phyloP scores from a whole-genome alignment of 495 filamentous ascomycete genomes.

The Neurospora cerealis region DNA sequence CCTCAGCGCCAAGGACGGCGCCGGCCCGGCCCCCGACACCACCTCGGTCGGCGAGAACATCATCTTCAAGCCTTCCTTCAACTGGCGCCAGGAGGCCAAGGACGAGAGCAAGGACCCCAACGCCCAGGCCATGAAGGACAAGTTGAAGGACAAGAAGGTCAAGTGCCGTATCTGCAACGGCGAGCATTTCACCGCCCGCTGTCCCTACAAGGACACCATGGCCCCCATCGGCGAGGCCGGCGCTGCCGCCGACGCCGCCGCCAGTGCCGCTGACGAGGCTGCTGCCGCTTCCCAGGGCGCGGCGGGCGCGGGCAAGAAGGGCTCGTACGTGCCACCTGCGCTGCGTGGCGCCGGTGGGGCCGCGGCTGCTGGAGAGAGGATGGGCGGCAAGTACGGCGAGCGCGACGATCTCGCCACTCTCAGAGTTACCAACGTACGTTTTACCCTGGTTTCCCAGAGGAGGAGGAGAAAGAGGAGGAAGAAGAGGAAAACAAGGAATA shows the following conservation, averaged over 20 bases:
- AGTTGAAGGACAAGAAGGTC: constrained; percentile 97
- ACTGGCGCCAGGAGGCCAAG: constrained; percentile 82
- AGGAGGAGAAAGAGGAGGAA: background rate
- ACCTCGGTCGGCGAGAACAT: constrained; percentile 96
- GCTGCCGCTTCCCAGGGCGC: constrained; percentile 35
- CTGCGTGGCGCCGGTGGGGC: constrained; percentile 59
- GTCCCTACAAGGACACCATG: constrained; percentile 60
- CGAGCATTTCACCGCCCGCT: constrained; percentile 96
- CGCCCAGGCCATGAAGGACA: constrained; percentile 72
- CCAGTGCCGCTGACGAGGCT: constrained; percentile 42
- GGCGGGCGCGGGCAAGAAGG: constrained; percentile 55
- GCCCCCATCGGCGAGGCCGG: constrained; percentile 42
- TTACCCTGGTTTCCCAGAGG: background rate
- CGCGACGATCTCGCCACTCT: constrained; percentile 93
- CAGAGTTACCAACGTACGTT: constrained; percentile 89
- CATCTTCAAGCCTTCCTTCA: constrained; percentile 77
- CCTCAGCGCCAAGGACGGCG: constrained; percentile 54
- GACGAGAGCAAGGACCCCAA: constrained; percentile 69
- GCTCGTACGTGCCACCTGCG: constrained; percentile 88
- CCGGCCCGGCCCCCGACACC: constrained; percentile 64
- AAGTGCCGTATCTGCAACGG: constrained; percentile 98
- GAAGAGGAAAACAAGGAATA: background rate
- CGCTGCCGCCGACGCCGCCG: constrained; percentile 43
- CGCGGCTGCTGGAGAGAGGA: constrained; percentile 65
- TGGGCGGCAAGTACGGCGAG: constrained; percentile 85